Conservation (phyloP, 169 alveolate species). For the Plasmodium gallinaceum region DNA sequence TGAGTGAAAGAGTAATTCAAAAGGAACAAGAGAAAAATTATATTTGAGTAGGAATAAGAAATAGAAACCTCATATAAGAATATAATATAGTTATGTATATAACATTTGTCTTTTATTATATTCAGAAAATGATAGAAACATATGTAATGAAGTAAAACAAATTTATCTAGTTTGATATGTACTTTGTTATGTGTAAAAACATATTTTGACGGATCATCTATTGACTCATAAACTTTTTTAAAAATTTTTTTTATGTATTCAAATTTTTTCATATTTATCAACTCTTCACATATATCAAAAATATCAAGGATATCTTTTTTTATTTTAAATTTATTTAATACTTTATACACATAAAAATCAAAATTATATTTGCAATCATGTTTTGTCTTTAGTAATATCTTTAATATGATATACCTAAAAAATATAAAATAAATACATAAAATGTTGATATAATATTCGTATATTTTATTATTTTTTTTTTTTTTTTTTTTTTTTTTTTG, state of each 20-base stretch:
- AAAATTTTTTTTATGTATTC: slow-evolving; percentile 32
- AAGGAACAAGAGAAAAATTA: slow-evolving; percentile 47
- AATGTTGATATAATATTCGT: too few species aligned
- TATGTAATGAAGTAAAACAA: slow-evolving; percentile 35
- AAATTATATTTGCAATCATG: slow-evolving; percentile 45
- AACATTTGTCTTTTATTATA: slow-evolving; percentile 33
- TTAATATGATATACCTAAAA: slow-evolving; percentile 28
- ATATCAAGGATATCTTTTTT: slow-evolving; percentile 11
- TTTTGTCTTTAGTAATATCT: slow-evolving; percentile 26
- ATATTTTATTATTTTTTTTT: too few species aligned
- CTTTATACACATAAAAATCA: slow-evolving; percentile 26
- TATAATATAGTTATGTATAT: slow-evolving; percentile 23
- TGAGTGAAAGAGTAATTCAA: slow-evolving; percentile 44
- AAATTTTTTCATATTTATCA: slow-evolving; percentile 40
- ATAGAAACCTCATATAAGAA: slow-evolving; percentile 21
- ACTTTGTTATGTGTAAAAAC: slow-evolving; percentile 18
- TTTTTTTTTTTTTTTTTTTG: too few species aligned
- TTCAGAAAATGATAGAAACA: slow-evolving; percentile 43
- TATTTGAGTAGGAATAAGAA: slow-evolving; percentile 26
- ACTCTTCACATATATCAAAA: slow-evolving; percentile 45
- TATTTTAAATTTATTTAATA: slow-evolving; percentile 1
- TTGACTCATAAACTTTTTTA: slow-evolving; percentile 10
- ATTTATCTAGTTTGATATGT: slow-evolving; percentile 3
- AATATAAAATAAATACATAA: too few species aligned
- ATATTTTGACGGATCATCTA: slow-evolving; percentile 13